Evolutionary conservation across 75 land plant species (phyloP), one percentile per base, ranked within the genome.

Genomic region (Cryptomeria japonica): DNA sequence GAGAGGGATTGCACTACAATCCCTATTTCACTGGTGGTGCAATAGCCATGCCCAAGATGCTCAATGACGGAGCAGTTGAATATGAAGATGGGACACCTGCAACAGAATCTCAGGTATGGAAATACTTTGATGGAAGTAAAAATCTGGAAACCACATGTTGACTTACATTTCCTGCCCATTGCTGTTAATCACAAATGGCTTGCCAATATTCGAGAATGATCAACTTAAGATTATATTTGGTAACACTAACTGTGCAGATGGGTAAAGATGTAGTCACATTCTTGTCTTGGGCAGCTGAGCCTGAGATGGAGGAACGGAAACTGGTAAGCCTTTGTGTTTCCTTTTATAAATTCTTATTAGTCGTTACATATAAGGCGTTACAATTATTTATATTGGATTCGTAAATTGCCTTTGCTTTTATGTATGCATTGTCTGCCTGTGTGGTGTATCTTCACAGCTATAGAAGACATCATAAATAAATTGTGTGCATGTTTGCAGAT

Each of bases 51-150:
- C 99, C 99, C 28, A 94, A 97, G 90, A 97, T 97, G 98, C 95
- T 97, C 38, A 95, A 53, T 85, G 97, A 97, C 92, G 99, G 99
- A 53, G 98, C 95, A 58, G 86, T 97, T 76, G 99, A 97, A 90
- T 97, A 97, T 91, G 99, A 97, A 86, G 99, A 97, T 88, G 99
- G 99, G n/a, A 94, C 94, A 31, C 99, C 99, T 87, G 99, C 99
- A 51, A 95, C 96, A 58, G 99, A 95, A 85, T 88, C 99, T 19
- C 99, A 96, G 98, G 98, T 95, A 87, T 12, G 12, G 22, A 32
- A 84, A 7, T 39, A 13, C 37, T 82, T 86, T 37, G 25, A 22
- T 83, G 15, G 22, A 84, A 41, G 13, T 32, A 16, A 56, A 85
- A 25, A 32, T 34, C 70, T 31, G 37, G 14, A 75, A 75, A 75